phyloP scores from a whole-genome alignment of 192 early-diverging fungal genomes.

The Obelidium mucronatum region DNA sequence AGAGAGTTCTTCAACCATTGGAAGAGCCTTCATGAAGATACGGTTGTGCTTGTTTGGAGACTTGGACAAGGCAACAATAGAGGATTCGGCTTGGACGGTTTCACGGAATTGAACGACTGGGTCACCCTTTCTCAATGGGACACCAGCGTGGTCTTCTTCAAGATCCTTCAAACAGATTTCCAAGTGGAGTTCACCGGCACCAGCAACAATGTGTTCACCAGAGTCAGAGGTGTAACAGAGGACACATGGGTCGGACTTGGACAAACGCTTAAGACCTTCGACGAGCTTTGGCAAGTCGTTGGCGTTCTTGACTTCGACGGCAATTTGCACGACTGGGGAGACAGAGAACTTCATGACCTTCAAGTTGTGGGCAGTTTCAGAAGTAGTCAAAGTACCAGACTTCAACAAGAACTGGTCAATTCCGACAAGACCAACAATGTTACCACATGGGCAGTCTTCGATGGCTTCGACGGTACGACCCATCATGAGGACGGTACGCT shows the following conservation, averaged over 20 bases:
- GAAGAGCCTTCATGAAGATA: slow-evolving; percentile 94
- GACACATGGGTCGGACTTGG: slow-evolving; percentile 99
- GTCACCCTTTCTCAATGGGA: slow-evolving; percentile 90
- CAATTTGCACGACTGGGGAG: slow-evolving; percentile 96
- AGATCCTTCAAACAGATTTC: slow-evolving; percentile 99
- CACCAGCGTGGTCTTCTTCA: slow-evolving; percentile 97
- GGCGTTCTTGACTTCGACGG: slow-evolving; percentile 97
- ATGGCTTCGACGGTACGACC: slow-evolving; percentile 97
- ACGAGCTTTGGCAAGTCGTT: slow-evolving; percentile 99
- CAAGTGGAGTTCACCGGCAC: slow-evolving; percentile 99
- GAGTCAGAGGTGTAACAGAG: slow-evolving; percentile 85
- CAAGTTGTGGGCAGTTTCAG: slow-evolving; percentile 94
- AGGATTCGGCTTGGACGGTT: slow-evolving; percentile 86
- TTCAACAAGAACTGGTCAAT: slow-evolving; percentile 99
- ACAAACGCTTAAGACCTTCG: slow-evolving; percentile 99
- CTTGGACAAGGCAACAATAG: slow-evolving; percentile 86
- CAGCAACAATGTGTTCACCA: slow-evolving; percentile 98
- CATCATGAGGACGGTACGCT: slow-evolving; percentile 99
- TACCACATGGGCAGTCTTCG: slow-evolving; percentile 95
- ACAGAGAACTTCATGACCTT: slow-evolving; percentile 99
- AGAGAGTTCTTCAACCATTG: slow-evolving; percentile 83
- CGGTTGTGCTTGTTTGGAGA: slow-evolving; percentile 99
- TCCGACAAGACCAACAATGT: slow-evolving; percentile 99
- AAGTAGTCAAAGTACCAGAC: slow-evolving; percentile 97
- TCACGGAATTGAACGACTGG: slow-evolving; percentile 97